A percentile compares a stretch with the other conserved stretches of the same genome.
phyloP scores from a whole-genome alignment of 2,329 filamentous ascomycete species.

The Stachybotrys elegans region DNA sequence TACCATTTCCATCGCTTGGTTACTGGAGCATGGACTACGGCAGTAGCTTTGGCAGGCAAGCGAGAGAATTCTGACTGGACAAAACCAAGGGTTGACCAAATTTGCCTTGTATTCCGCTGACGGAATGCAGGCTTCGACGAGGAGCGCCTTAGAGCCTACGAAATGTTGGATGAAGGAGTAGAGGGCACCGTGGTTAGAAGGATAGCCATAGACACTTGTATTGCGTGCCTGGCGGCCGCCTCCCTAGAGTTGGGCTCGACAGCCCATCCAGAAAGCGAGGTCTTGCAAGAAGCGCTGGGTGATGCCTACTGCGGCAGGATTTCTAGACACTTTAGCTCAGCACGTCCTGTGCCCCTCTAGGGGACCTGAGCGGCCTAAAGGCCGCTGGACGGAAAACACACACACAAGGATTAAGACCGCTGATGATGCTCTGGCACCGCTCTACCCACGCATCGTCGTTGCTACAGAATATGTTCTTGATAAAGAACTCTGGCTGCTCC shows the following conservation, averaged over 20 bases:
- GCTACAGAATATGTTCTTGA: too few relatives aligned
- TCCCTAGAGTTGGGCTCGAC: neutral
- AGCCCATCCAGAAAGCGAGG: neutral
- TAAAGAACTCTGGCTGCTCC: too few relatives aligned
- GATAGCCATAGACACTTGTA: neutral
- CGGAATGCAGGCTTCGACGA: neutral
- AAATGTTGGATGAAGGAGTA: neutral
- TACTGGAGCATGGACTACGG: slow-evolving; percentile 1
- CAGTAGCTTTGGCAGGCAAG: too few relatives aligned
- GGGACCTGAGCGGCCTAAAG: too few relatives aligned
- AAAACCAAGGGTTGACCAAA: neutral
- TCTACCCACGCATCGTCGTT: too few relatives aligned
- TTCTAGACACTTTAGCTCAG: neutral
- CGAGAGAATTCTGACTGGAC: neutral
- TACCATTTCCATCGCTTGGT: neutral
- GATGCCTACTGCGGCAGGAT: neutral
- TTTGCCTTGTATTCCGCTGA: neutral
- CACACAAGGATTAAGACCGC: too few relatives aligned
- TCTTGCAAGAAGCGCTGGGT: neutral
- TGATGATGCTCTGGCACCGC: too few relatives aligned
- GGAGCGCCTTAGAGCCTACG: neutral
- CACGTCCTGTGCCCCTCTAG: too few relatives aligned
- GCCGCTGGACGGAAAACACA: too few relatives aligned
- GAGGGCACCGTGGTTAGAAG: too few relatives aligned
- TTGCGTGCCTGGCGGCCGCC: neutral